These are phyloP conservation scores for Lichtheimia ornata DNA, from an alignment of 371 early-diverging fungal species.

Conservation along the genomic window DNA sequence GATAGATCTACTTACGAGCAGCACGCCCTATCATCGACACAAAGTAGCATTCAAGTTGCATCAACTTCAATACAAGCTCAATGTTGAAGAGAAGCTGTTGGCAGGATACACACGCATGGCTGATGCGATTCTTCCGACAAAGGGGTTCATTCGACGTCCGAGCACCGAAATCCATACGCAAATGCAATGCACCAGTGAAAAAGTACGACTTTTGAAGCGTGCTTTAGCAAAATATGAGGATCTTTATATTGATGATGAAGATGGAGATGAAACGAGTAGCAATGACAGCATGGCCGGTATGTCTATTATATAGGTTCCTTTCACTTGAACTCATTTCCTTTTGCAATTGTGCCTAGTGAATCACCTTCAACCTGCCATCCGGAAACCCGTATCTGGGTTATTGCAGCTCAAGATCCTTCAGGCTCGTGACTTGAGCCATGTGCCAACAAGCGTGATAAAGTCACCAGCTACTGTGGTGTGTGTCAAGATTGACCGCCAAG, in stretches of 20 bases:
- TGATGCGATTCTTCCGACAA: conserved; percentile 36
- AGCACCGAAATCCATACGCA: conserved; percentile 66
- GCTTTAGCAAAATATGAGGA: conserved; percentile 85
- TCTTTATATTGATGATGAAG: conserved; percentile 78
- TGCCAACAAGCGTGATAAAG: conserved; percentile 60
- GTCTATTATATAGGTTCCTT: neutral
- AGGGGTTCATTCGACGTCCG: conserved; percentile 54
- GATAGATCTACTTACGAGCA: conserved; percentile 71
- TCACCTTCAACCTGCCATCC: conserved; percentile 60
- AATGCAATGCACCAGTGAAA: conserved; percentile 75
- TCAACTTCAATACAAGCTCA: conserved; percentile 84
- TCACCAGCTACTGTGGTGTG: conserved; percentile 70
- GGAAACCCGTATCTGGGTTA: conserved; percentile 76
- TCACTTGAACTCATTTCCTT: neutral
- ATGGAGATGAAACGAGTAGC: conserved; percentile 68
- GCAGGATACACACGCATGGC: conserved; percentile 69
- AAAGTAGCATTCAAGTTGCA: conserved; percentile 86
- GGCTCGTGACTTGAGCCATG: conserved; percentile 68
- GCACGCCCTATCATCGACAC: conserved; percentile 76
- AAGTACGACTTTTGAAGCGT: conserved; percentile 75
- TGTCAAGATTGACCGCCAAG: conserved; percentile 82
- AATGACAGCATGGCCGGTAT: neutral
- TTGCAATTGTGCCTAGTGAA: conserved; percentile 41
- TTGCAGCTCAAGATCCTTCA: conserved; percentile 67
- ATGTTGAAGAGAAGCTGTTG: conserved; percentile 86